Evolutionary conservation across 2,329 filamentous ascomycete genomes (phyloP), one percentile per base, ranked within the genome.

Genomic region (Microdochium paspali): DNA sequence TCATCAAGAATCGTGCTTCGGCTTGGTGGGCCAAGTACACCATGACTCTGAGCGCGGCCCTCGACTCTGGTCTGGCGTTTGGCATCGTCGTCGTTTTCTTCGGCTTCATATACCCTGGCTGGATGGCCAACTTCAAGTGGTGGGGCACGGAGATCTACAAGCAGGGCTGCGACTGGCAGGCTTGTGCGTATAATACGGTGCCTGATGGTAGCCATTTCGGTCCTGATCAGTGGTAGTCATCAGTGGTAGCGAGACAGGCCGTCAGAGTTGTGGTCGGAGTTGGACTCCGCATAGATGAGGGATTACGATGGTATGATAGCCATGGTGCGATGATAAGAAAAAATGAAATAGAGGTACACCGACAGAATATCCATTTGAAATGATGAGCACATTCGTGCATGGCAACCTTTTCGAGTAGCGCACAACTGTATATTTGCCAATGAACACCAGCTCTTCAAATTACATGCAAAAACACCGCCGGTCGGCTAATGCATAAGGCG

Each of bases 1-100:
- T 84, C 50, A 76, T 94, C 58, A 81, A 83, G 60, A 79, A 79
- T 30, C 73, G 84, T 21, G 84, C 80, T 24, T 73, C 72, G 25
- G 82, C 79, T 1, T 95, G 89, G 89, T 94, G 89, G 89, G 81
- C 80, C 44, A 93, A 94, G 66, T 94, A 94, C 63, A 91, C 87
- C 35, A 93, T 94, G 87, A 90, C 87, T 3, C 71, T 94, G 46
- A 88, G 84, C 49, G 88, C 88, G 0, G 89, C 87, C 2, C 72
- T 94, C 47, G 89, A 94, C 61, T 90, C 85, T 1, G 87, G 88
- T 1, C 70, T 94, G 20, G 88, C 89, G 0, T 87, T 90, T 57
- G 86, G 86, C 24, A 83, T 93, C 30, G 82, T 94, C 10, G 77
- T 91, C 3, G 82, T 93, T 24, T 94, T 94, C 62, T 91, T 95